Evolutionary conservation across 192 early-diverging fungal genomes (phyloP).

Genomic region (Backusella sp.): DNA sequence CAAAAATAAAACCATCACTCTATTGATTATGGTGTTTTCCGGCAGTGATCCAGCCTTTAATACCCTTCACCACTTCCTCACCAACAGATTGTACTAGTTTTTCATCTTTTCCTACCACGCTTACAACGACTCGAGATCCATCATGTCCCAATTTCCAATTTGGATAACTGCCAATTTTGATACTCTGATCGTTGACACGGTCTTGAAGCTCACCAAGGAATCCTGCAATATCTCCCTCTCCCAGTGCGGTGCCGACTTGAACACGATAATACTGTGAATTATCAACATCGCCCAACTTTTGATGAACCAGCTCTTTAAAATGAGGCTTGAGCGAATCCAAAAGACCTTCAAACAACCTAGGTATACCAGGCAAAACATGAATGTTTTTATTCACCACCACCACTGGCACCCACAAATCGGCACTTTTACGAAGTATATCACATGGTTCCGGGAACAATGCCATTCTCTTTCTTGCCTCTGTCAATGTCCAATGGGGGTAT

Average conservation of each 20-base stretch:
- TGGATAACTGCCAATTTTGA: conserved; percentile 60
- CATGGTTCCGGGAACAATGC: conserved; percentile 56
- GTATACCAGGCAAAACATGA: conserved; percentile 70
- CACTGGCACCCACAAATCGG: conserved; percentile 68
- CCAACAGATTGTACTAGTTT: conserved; percentile 27
- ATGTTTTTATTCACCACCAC: conserved; percentile 64
- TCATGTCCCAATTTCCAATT: conserved; percentile 35
- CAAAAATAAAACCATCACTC: neutral
- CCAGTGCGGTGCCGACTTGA: conserved; percentile 44
- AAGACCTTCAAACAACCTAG: conserved; percentile 57
- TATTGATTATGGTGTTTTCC: neutral
- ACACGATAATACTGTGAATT: conserved; percentile 34
- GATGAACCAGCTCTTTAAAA: conserved; percentile 5
- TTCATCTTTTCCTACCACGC: conserved; percentile 51
- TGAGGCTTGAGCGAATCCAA: conserved; percentile 34
- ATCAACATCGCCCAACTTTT: neutral
- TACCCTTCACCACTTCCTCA: conserved; percentile 22
- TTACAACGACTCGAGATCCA: conserved; percentile 45
- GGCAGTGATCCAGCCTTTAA: conserved; percentile 24
- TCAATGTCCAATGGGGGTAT: conserved; percentile 24
- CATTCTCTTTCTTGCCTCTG: conserved; percentile 59
- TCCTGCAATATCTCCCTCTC: conserved; percentile 47
- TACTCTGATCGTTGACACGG: conserved; percentile 14
- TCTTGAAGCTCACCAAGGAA: conserved; percentile 39
- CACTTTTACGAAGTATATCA: conserved; percentile 37